Conservation (phyloP, 2,329 filamentous ascomycete species). For the Didymella exigua region DNA sequence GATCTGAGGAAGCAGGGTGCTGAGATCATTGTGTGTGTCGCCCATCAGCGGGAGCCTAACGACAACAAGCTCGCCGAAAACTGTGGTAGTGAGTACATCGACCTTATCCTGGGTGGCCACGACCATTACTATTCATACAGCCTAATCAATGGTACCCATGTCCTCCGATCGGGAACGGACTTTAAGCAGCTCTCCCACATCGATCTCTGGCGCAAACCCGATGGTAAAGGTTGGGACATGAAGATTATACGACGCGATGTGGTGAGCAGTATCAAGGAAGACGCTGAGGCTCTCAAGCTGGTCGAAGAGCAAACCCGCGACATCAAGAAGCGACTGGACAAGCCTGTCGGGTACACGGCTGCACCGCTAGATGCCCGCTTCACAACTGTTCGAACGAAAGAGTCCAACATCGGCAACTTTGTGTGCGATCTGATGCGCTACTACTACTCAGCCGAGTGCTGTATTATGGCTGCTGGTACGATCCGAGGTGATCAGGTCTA, state of each 20-base stretch:
- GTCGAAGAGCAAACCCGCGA: constrained; percentile 73
- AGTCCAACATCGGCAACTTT: constrained; percentile 89
- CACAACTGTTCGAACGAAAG: constrained; percentile 74
- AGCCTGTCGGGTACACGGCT: constrained; percentile 79
- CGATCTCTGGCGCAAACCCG: constrained; percentile 68
- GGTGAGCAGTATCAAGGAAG: constrained; percentile 68
- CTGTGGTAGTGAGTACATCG: constrained; percentile 71
- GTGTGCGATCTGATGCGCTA: constrained; percentile 89
- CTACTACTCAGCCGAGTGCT: constrained; percentile 80
- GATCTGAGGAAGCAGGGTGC: constrained; percentile 75
- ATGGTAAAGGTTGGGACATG: constrained; percentile 72
- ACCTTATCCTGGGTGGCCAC: constrained; percentile 86
- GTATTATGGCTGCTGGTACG: constrained; percentile 26
- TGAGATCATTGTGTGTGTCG: constrained; percentile 81
- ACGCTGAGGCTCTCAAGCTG: constrained; percentile 65
- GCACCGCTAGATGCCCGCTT: constrained; percentile 86
- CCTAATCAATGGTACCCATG: constrained; percentile 77
- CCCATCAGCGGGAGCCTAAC: constrained; percentile 87
- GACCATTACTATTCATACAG: constrained; percentile 87
- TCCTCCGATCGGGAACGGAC: constrained; percentile 86
- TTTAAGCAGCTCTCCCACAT: constrained; percentile 93
- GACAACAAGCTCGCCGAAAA: constrained; percentile 83
- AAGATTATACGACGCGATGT: constrained; percentile 77
- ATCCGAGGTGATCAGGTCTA: constrained; percentile 74
- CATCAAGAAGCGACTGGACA: constrained; percentile 77